Evolutionary conservation across 176 grass and related monocot genomes (phyloP).

Genomic region (Carex parvula): DNA sequence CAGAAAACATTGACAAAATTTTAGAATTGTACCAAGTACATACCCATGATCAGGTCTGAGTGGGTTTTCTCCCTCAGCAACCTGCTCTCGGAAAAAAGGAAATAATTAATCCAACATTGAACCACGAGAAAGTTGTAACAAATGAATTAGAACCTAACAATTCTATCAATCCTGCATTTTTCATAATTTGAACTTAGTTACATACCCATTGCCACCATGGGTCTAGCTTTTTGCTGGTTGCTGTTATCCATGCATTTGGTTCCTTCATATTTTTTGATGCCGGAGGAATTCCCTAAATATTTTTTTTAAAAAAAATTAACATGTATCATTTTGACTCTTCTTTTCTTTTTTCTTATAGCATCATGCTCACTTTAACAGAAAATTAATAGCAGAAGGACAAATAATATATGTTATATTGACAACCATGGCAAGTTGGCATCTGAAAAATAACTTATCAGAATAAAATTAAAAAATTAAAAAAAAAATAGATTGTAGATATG

Average conservation of each 20-base stretch:
- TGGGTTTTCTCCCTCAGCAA: constrained; percentile 72
- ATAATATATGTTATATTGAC: background rate
- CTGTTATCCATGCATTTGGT: constrained; percentile 59
- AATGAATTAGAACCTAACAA: constrained; percentile 7
- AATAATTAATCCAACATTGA: constrained; percentile 1
- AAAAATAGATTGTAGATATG: background rate
- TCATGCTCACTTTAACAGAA: background rate
- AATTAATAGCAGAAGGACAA: background rate
- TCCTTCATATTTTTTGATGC: constrained; percentile 44
- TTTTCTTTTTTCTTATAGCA: background rate
- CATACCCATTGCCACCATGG: constrained; percentile 93
- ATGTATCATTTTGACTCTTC: background rate
- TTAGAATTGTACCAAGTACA: background rate
- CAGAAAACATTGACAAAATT: background rate
- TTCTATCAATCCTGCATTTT: constrained; percentile 1
- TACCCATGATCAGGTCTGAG: constrained; percentile 67
- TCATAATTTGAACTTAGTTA: constrained; percentile 2
- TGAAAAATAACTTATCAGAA: background rate
- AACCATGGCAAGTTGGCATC: background rate
- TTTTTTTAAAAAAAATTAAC: background rate
- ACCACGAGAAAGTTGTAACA: background rate
- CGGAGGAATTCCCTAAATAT: constrained; percentile 81
- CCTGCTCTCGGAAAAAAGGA: constrained; percentile 45
- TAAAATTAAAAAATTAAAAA: background rate
- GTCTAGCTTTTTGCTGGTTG: constrained; percentile 60